These are phyloP conservation scores for Malania oleifera DNA, from an alignment of 164 flowering plant species.

Conservation along the genomic window DNA sequence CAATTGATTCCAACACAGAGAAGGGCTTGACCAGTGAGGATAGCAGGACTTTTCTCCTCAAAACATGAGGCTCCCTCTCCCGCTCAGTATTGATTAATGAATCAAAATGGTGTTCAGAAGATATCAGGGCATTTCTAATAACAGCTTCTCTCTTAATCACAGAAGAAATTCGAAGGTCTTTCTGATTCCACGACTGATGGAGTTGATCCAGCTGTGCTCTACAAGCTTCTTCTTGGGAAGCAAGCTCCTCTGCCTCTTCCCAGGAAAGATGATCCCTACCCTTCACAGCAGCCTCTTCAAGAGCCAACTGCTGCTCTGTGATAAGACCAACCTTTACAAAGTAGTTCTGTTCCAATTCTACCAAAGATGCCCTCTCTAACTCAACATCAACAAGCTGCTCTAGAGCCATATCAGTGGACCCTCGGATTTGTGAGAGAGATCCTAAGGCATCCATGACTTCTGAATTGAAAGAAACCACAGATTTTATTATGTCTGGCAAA, in stretches of 20 bases:
- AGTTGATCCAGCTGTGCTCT: conserved; percentile 77
- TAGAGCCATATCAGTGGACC: conserved; percentile 75
- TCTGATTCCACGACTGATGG: conserved; percentile 87
- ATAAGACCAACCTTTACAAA: conserved; percentile 81
- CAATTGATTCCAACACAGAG: conserved; percentile 66
- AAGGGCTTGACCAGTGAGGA: conserved; percentile 58
- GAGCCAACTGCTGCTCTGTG: conserved; percentile 87
- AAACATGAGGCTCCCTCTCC: conserved; percentile 34
- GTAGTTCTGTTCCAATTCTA: conserved; percentile 79
- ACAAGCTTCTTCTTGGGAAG: conserved; percentile 96
- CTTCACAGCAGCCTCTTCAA: conserved; percentile 86
- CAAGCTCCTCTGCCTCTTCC: conserved; percentile 99
- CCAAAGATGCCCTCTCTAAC: conserved; percentile 62
- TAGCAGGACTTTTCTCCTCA: conserved; percentile 58
- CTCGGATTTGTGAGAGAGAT: conserved; percentile 74
- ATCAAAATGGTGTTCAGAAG: conserved; percentile 56
- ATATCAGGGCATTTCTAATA: conserved; percentile 44
- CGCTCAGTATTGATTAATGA: conserved; percentile 41
- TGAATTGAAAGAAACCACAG: conserved; percentile 59
- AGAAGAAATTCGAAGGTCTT: conserved; percentile 54
- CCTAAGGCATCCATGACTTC: conserved; percentile 91
- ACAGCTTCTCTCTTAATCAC: conserved; percentile 61
- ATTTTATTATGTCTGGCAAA: conserved; percentile 62
- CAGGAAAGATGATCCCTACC: conserved; percentile 94
- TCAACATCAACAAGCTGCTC: conserved; percentile 83